A percentile compares a stretch with the other conserved stretches of the same genome.
phyloP scores from a whole-genome alignment of 2,329 filamentous ascomycete species.

The Chaetomium sp. region DNA sequence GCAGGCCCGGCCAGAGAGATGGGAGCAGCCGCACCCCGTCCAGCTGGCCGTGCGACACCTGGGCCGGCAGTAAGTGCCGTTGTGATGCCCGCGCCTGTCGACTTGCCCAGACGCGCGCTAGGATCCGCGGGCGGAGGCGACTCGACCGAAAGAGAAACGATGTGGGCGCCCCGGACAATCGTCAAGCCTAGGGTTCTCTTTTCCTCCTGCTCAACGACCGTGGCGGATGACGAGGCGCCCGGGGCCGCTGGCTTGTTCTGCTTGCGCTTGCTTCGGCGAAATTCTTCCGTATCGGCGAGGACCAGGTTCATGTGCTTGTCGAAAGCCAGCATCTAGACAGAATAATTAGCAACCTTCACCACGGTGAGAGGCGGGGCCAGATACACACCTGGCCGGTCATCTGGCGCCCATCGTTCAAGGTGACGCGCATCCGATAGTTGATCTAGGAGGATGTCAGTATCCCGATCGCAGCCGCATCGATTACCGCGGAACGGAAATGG shows the following conservation, averaged over 20 bases:
- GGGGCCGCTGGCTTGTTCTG: slow-evolving; percentile 71
- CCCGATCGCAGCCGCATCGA: background rate
- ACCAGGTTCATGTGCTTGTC: slow-evolving; percentile 99
- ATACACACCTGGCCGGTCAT: slow-evolving; percentile 65
- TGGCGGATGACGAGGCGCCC: slow-evolving; percentile 60
- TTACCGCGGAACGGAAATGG: background rate
- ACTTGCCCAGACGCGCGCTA: slow-evolving; percentile 81
- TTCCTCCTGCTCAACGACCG: slow-evolving; percentile 83
- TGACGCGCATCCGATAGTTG: slow-evolving; percentile 99
- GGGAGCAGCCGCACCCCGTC: slow-evolving; percentile 70
- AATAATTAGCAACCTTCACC: slow-evolving; percentile 5
- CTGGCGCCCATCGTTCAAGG: slow-evolving; percentile 89
- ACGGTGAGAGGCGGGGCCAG: background rate
- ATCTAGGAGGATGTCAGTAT: slow-evolving; percentile 61
- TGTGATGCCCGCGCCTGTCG: slow-evolving; percentile 66
- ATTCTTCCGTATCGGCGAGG: slow-evolving; percentile 97
- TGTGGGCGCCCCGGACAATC: slow-evolving; percentile 91
- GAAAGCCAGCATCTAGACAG: slow-evolving; percentile 90
- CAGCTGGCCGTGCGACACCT: slow-evolving; percentile 87
- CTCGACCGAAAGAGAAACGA: slow-evolving; percentile 93
- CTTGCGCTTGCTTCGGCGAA: slow-evolving; percentile 86
- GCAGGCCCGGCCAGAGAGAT: slow-evolving; percentile 87
- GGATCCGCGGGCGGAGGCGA: slow-evolving; percentile 94
- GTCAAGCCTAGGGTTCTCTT: slow-evolving; percentile 95
- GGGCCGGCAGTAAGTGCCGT: slow-evolving; percentile 78